Conservation (phyloP, 2,329 filamentous ascomycete genomes). For the Diaporthe vaccinii region DNA sequence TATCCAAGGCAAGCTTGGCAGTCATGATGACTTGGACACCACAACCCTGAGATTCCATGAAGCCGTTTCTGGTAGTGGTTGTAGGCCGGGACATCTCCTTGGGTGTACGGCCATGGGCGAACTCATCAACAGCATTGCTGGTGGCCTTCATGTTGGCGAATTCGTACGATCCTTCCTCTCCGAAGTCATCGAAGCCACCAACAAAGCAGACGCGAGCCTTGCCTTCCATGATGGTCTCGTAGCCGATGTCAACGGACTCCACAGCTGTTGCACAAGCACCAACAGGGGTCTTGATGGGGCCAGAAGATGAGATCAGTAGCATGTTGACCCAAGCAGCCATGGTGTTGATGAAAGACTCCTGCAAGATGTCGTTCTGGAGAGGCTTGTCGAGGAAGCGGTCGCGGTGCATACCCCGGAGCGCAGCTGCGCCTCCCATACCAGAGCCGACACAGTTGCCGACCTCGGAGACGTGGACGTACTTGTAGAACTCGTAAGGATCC, state of each 20-base stretch:
- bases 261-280: slow-evolving; percentile 98
- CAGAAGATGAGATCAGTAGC: slow-evolving; percentile 95
- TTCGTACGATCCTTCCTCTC: slow-evolving; percentile 98
- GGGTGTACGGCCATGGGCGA: slow-evolving; percentile 93
- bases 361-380: slow-evolving; percentile 97
- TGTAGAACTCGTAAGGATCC: slow-evolving; percentile 99
- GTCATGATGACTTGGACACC: slow-evolving; percentile 99
- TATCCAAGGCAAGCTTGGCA: slow-evolving; percentile 93
- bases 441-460: slow-evolving; percentile 99
- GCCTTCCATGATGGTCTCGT: slow-evolving; percentile 98
- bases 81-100: slow-evolving; percentile 98
- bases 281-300: slow-evolving; percentile 98
- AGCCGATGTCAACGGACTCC: slow-evolving; percentile 97
- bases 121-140: slow-evolving; percentile 96
- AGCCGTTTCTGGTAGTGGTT: slow-evolving; percentile 95
- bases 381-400: slow-evolving; percentile 97
- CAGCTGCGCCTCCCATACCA: slow-evolving; percentile 94
- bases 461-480: slow-evolving; percentile 98
- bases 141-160: slow-evolving; percentile 99
- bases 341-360: slow-evolving; percentile 99
- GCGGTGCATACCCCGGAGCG: slow-evolving; percentile 97
- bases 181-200: slow-evolving; percentile 99
- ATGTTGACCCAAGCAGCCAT: slow-evolving; percentile 99
- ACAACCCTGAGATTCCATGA: slow-evolving; percentile 99
- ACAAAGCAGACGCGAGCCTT: slow-evolving; percentile 98